phyloP scores from a whole-genome alignment of 176 grass and related monocot genomes.

The Oryza meridionalis region DNA sequence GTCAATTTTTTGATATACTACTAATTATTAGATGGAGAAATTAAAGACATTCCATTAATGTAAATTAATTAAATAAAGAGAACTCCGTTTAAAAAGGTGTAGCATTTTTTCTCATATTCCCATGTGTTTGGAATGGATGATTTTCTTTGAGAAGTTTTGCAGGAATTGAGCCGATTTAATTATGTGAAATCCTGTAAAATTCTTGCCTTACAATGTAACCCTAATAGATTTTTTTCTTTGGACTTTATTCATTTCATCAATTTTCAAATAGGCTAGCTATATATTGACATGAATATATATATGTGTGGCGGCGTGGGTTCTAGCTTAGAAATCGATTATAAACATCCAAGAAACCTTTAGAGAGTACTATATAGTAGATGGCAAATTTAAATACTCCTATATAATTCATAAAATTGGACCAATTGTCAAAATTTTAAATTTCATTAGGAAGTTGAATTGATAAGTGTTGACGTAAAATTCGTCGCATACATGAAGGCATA shows the following conservation, averaged over 20 bases:
- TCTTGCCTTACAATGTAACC: neutral
- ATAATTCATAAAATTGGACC: neutral
- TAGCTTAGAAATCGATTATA: neutral
- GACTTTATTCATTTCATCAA: neutral
- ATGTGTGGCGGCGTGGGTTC: neutral
- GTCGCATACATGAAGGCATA: too few relatives aligned
- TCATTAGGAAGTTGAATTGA: neutral
- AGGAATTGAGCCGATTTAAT: neutral
- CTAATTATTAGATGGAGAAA: neutral
- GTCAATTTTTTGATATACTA: neutral
- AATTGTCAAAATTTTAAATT: neutral
- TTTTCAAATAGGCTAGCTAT: neutral
- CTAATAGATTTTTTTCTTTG: neutral
- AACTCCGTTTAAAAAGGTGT: neutral
- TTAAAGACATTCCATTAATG: neutral
- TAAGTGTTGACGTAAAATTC: neutral
- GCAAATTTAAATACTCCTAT: neutral
- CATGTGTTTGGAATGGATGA: neutral
- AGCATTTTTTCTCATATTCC: neutral
- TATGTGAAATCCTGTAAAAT: neutral
- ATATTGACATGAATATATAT: neutral
- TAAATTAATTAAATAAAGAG: neutral
- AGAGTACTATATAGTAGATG: neutral
- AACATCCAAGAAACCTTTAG: neutral
- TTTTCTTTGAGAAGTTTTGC: neutral